Evolutionary conservation across 805 yeast genomes (phyloP), one percentile per base, ranked within the genome.

Genomic region (Sugiyamaella smithiae): DNA sequence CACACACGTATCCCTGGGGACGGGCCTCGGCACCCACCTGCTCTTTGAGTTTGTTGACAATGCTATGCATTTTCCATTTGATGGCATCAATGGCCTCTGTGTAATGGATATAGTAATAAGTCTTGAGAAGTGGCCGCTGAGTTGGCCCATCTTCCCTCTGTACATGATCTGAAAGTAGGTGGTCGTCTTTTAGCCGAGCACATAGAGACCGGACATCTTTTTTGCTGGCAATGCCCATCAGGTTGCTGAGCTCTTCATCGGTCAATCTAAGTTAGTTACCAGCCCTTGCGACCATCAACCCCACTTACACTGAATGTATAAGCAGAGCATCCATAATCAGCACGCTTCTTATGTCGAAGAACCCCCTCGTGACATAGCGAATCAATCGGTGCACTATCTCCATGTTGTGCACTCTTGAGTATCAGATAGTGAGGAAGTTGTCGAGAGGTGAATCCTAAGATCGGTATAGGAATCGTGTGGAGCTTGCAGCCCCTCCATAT

Each of bases 1-100:
- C 90, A 64, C 99, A 93, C 51, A 87, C 76, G 63, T 86, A 93
- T 2, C 98, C 99, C 61, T 93, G 96, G 1, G 97, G 95, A 57
- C 88, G 90, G 22, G 88, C 82, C 59, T 84, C 86, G 32, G 82
- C 85, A 45, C 88, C 82, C 69, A 91, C 77, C 60, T 89, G 95
- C 54, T 85, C 87, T 62, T 88, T 88, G 48, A 90, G 74, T 47
- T 75, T 66, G 57, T 83, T 84, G 11, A 88, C 97, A 23, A 93
- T 76, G 41, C 86, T 80, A 65, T 91, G 96, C 51, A 91, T 86
- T 62, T 90, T 89, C 98, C 98, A 93, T 67, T 93, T 93, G 63
- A 93, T 81, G 2, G 97, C 81, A 68, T 93, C 99, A 35, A 93
- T 87, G 0, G 98, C 95, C 65, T 89, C 96, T 2, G 97, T 88